Conservation (phyloP, 1,284 basidiomycete species). For the Apiotrichum sp. region DNA sequence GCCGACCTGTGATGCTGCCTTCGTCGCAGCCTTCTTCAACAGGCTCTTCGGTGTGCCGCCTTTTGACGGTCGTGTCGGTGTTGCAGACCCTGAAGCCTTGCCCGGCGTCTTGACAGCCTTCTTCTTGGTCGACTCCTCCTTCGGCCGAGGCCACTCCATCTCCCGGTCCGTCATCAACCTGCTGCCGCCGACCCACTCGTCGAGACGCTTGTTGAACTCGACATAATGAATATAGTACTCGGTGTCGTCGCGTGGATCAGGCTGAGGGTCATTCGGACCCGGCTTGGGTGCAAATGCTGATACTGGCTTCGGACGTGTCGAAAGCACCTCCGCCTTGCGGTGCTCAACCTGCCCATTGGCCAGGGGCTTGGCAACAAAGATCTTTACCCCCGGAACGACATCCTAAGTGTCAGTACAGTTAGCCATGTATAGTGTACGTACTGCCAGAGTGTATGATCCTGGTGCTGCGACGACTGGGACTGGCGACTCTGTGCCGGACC, state of each 20-base stretch:
- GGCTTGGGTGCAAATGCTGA: conserved; percentile 54
- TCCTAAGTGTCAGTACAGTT: conserved; percentile 52
- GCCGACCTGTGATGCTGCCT: conserved; percentile 51
- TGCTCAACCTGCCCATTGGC: conserved; percentile 71
- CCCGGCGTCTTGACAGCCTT: conserved; percentile 45
- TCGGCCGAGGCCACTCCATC: conserved; percentile 75
- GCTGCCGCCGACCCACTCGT: conserved; percentile 94
- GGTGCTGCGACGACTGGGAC: conserved; percentile 58
- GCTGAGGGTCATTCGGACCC: conserved; percentile 51
- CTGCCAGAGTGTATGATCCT: conserved; percentile 68
- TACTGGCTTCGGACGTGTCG: conserved; percentile 70
- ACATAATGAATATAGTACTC: conserved; percentile 98
- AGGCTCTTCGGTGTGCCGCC: conserved; percentile 48
- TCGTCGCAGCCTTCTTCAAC: conserved; percentile 68
- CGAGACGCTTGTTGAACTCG: conserved; percentile 95
- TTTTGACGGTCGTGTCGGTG: conserved; percentile 20
- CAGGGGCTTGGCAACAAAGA: conserved; percentile 75
- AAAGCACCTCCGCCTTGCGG: conserved; percentile 86
- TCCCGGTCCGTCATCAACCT: conserved; percentile 77
- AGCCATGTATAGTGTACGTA: conserved; percentile 42
- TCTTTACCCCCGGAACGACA: conserved; percentile 84
- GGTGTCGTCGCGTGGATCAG: conserved; percentile 57
- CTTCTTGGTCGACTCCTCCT: conserved; percentile 46
- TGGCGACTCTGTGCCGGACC: conserved; percentile 34
- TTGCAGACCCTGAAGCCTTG: conserved; percentile 20